Base-by-base conservation (phyloP, 768 basidiomycete species). In the Nidula microcarpa region DNA sequence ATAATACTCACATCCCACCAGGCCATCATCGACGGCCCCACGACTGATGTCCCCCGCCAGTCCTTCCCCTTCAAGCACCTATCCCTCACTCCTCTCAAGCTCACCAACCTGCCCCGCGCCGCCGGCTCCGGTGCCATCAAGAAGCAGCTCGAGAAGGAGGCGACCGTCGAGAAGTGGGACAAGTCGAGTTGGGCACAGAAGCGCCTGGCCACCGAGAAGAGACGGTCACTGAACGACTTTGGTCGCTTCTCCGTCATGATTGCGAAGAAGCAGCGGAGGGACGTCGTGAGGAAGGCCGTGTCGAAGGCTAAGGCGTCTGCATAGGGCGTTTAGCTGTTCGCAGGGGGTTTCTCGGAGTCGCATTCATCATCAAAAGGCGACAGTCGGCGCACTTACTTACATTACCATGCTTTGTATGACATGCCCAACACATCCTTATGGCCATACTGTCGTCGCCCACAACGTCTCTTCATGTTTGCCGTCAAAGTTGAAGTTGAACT, bases 1-100 rank as follows among this genome's bases (percentile, higher is more conserved):
- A 2, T 17, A 33, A 32, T 32, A 36, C 41, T 34, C 17, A 49
- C 35, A 49, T 16, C 18, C 44, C 50, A 55, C 50, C 23, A 98
- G 96, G 96, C 95, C 34, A 84, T 99, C 68, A 85, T 98, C 65
- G 96, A 98, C 73, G 95, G 95, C 45, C 95, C 97, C 51, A 81
- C 82, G 35, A 93, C 94, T 54, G 84, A 80, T 57, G 95, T 99
- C 51, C 88, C 96, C 61, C 92, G 97, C 64, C 96, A 97, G 74
- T 67, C 89, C 30, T 91, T 86, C 79, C 84, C 91, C 60, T 98
- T 89, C 86, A 89, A 89, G 69, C 87, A 97, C 75, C 80, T 98
- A 64, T 82, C 86, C 67, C 89, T 99, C 66, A 98, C 94, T 18
- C 88, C 91, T 53, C 77, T 94, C 71, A 76, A 82, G 61, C 77